These are phyloP conservation scores for Pseudogymnoascus sp. DNA, from an alignment of 2,329 filamentous ascomycete species.

Conservation along the genomic window DNA sequence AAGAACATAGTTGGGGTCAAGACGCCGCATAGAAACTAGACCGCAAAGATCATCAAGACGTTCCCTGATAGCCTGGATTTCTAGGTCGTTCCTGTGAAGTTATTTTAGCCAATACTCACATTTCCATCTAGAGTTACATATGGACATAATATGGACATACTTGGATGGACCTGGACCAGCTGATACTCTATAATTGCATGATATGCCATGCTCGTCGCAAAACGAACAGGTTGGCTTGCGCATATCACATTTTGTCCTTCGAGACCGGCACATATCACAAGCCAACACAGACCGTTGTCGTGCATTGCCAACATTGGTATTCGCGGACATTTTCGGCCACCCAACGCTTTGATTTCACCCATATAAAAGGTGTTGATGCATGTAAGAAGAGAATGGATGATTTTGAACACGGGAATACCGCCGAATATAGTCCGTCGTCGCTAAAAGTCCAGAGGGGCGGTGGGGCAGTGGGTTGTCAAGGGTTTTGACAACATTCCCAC, in stretches of 20 bases:
- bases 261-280: conserved; percentile 19
- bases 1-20: background rate
- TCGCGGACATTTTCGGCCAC: background rate
- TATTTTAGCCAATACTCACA: conserved; percentile 3
- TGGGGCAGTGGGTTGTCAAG: background rate
- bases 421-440: background rate
- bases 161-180: background rate
- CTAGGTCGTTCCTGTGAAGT: conserved; percentile 6
- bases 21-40: conserved; percentile 5
- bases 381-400: background rate
- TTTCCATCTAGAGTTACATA: background rate
- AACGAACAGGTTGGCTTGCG: conserved; percentile 18
- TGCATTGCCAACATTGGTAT: background rate
- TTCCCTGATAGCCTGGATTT: conserved; percentile 10
- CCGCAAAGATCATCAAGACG: conserved; percentile 9
- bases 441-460: background rate
- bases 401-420: background rate
- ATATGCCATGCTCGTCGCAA: conserved; percentile 16
- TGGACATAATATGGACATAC: background rate
- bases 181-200: conserved; percentile 10
- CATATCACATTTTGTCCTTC: conserved; percentile 22
- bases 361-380: background rate
- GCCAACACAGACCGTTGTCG: conserved; percentile 15
- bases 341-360: background rate
- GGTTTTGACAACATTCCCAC: background rate